phyloP scores from a whole-genome alignment of 441 rosid genomes.

The Francoa sonchifolia region DNA sequence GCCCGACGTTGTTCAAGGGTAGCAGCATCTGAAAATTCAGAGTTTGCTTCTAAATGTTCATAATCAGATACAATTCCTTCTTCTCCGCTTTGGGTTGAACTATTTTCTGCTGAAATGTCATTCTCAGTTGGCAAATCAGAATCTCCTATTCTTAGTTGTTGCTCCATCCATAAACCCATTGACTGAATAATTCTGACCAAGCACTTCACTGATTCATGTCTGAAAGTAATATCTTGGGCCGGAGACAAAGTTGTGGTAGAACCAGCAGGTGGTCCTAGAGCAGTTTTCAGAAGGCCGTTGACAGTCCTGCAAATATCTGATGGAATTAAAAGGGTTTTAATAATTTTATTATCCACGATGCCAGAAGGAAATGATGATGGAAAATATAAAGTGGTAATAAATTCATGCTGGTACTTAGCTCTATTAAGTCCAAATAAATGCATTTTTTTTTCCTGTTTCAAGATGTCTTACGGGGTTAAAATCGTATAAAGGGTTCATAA shows the following conservation, averaged over 20 bases:
- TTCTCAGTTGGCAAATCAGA: conserved; percentile 41
- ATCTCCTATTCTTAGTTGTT: conserved; percentile 57
- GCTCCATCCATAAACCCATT: conserved; percentile 96
- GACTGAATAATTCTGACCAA: conserved; percentile 77
- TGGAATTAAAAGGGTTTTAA: conserved; percentile 85
- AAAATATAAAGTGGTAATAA: neutral
- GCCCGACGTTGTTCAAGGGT: conserved; percentile 89
- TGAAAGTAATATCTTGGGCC: conserved; percentile 78
- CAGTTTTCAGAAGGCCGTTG: conserved; percentile 93
- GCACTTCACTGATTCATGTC: conserved; percentile 96
- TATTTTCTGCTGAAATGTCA: conserved; percentile 42
- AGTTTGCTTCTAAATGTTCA: conserved; percentile 57
- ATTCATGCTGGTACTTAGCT: neutral
- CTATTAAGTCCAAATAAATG: neutral
- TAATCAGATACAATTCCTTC: conserved; percentile 48
- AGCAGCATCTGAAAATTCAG: conserved; percentile 73
- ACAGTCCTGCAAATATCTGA: conserved; percentile 99
- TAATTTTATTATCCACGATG: conserved; percentile 29
- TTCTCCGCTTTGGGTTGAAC: conserved; percentile 42
- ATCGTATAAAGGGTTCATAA: no score
- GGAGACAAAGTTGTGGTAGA: conserved; percentile 75
- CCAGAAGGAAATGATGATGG: conserved; percentile 3
- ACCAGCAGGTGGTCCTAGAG: conserved; percentile 93
- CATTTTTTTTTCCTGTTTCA: no score
- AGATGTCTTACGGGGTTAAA: no score